Evolutionary conservation across 805 yeast species (phyloP), one percentile per base, ranked within the genome.

Genomic region (Metschnikowia bowlesiae): DNA sequence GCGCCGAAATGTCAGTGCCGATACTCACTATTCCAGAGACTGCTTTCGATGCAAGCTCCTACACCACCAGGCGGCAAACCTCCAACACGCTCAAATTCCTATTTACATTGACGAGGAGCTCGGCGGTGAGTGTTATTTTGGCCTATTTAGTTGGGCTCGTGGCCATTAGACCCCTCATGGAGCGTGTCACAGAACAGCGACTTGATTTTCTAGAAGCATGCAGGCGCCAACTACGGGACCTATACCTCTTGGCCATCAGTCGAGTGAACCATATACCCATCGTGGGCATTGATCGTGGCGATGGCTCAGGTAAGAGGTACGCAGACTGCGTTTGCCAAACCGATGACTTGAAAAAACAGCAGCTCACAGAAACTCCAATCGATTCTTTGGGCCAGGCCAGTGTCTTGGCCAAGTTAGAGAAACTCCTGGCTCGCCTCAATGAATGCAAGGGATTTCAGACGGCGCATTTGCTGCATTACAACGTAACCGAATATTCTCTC

Each of bases 271-370:
- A 68, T 38, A 70, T 73, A 6, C 78, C 78, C 3, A 69, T 72
- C 22, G 73, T 73, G 18, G 69, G 70, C n/a, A 58, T 70, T 44
- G 61, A 62, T 36, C 60, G 62, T 50, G 49, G 59, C 14, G 58
- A 57, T 41, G 65, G 64, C 2, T 54, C 60, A 31, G 70, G 67
- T 2, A 70, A 64, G 51, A 60, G 64, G 14, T 66, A 63, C 37
- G 65, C 72, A 3, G 78, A 73, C 50, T 68, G 71, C 3, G 63
- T 73, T 6, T 58, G 65, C 38, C 78, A 73, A 53, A 73, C 78
- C 2, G 64, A 60, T 10, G 63, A 62, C 29, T 62, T 67, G 35
- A 56, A 51, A 9, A 53, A 59, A 31, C 59, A 59, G 22, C 42
- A 52, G 35, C 58, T 53, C 2, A 60, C 61, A 26, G 53, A 49